These are phyloP conservation scores for Arthrobotrys sinensis DNA, from an alignment of 2,329 filamentous ascomycete species.

Conservation along the genomic window DNA sequence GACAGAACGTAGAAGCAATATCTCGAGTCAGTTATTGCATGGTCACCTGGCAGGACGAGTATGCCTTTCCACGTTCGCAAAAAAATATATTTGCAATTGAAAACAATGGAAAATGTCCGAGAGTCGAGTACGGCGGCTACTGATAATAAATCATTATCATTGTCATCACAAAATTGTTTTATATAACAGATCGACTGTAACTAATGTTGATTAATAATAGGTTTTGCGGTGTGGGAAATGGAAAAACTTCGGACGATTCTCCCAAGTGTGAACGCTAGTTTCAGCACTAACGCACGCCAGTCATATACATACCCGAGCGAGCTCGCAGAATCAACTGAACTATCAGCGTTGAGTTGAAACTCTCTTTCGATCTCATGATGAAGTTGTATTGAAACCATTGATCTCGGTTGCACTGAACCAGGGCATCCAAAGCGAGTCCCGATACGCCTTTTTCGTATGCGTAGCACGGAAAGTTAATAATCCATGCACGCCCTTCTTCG, in stretches of 20 bases:
- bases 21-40: conserved; percentile 16
- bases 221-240: not conserved
- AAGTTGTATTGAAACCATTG: not conserved
- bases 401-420: not conserved
- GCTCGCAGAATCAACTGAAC: not conserved
- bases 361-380: conserved; percentile 11
- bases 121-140: conserved; percentile 5
- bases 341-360: not conserved
- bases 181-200: not conserved
- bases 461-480: conserved; percentile 17
- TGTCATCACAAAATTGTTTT: conserved; percentile 4
- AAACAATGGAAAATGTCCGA: not conserved
- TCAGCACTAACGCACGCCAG: not conserved
- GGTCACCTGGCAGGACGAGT: conserved; percentile 10
- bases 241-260: conserved; percentile 52
- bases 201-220: conserved; percentile 19
- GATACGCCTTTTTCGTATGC: not conserved
- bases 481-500: conserved; percentile 2
- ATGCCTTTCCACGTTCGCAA: not conserved
- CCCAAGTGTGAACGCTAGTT: conserved; percentile 12
- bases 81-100: not conserved
- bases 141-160: not conserved
- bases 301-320: not conserved
- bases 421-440: not conserved
- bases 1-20: conserved; percentile 19